Percentiles rank a stretch among this genome's conserved stretches.
These are phyloP conservation scores for Phycomyces nitens DNA, from an alignment of 192 early-diverging fungal species.

Conservation along the genomic window DNA sequence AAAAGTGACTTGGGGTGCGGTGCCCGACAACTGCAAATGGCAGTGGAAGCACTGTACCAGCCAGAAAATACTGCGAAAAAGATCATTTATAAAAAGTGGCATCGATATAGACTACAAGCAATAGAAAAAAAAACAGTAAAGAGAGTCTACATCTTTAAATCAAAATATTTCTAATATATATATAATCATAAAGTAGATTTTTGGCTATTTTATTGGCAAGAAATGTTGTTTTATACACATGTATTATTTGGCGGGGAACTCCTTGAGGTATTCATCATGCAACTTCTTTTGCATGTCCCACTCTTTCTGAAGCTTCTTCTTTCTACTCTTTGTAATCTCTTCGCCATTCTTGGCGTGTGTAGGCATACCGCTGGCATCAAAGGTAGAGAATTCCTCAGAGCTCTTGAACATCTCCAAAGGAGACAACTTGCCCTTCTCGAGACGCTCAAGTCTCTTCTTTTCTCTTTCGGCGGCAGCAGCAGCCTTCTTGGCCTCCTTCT, in stretches of 20 bases:
- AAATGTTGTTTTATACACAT: not conserved
- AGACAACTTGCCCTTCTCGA: constrained; percentile 75
- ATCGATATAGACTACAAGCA: no score
- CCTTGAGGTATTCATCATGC: constrained; percentile 76
- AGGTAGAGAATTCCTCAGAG: constrained; percentile 62
- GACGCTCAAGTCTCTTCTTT: constrained; percentile 59
- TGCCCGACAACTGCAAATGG: no score
- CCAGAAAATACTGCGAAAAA: no score
- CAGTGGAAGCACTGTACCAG: no score
- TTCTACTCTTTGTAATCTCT: constrained; percentile 76
- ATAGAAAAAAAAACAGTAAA: no score
- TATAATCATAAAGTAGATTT: no score
- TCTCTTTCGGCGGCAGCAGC: constrained; percentile 56
- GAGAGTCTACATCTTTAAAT: no score
- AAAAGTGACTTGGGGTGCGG: no score
- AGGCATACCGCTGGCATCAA: constrained; percentile 86
- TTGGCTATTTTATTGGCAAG: no score
- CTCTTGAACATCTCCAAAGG: constrained; percentile 82
- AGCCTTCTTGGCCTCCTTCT: constrained; percentile 60
- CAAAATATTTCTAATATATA: no score
- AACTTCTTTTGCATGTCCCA: constrained; percentile 84
- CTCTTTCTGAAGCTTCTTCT: constrained; percentile 89
- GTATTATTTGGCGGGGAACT: not conserved
- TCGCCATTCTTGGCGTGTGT: constrained; percentile 79
- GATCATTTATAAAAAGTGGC: no score